These are phyloP conservation scores for Neonectria coccinea DNA, from an alignment of 2,329 filamentous ascomycete genomes.

Conservation along the genomic window DNA sequence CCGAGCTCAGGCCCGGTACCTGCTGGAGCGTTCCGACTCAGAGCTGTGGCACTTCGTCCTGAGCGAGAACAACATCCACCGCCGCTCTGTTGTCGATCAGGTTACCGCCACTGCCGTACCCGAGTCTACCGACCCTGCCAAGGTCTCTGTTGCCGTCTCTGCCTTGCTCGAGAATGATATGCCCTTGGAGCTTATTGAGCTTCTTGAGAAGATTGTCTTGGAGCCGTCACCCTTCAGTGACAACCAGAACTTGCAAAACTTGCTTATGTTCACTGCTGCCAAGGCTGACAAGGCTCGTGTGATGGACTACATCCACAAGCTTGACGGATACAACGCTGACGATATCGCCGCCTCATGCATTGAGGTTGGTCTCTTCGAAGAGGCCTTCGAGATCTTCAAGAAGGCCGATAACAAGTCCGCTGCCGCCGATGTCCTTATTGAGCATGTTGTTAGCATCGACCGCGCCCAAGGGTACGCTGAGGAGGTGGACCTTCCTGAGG, in stretches of 20 bases:
- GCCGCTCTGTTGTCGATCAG: conserved; percentile 93
- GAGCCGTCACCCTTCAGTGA: conserved; percentile 99
- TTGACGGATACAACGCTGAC: conserved; percentile 89
- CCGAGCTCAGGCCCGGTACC: conserved; percentile 94
- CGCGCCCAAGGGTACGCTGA: conserved; percentile 96
- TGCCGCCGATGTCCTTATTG: conserved; percentile 91
- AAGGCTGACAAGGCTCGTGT: conserved; percentile 96
- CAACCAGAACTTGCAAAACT: conserved; percentile 94
- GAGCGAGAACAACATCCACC: conserved; percentile 94
- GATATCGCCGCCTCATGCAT: conserved; percentile 95
- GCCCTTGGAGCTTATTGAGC: conserved; percentile 93
- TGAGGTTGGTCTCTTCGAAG: conserved; percentile 93
- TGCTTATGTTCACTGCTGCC: conserved; percentile 94
- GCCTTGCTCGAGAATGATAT: conserved; percentile 92
- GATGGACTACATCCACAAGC: conserved; percentile 94
- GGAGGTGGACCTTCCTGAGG: conserved; percentile 90
- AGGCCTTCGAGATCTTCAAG: conserved; percentile 99
- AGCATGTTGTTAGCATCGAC: conserved; percentile 98
- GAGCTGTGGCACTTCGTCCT: conserved; percentile 97
- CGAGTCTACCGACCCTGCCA: conserved; percentile 90
- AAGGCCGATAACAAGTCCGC: conserved; percentile 91
- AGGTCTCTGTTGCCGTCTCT: conserved; percentile 94
- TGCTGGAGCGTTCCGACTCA: conserved; percentile 87
- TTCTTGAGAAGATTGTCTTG: conserved; percentile 99
- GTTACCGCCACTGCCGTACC: conserved; percentile 95